Percentiles rank a stretch among this genome's conserved stretches.
Conservation (phyloP, 192 early-diverging fungal genomes). For the Thamnidium elegans region DNA sequence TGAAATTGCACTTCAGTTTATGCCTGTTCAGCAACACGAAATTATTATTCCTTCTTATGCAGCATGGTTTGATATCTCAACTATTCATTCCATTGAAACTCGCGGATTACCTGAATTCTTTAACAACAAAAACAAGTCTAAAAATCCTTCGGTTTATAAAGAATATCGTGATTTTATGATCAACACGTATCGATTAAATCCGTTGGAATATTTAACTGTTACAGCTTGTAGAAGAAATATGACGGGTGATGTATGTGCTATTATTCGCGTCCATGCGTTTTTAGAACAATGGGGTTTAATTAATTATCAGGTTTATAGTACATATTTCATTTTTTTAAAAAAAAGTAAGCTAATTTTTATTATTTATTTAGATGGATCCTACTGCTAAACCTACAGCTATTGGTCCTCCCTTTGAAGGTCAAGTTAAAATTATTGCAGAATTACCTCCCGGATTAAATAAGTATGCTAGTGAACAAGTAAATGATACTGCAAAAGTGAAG, state of each 20-base stretch:
- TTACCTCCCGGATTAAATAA: constrained; percentile 65
- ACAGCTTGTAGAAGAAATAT: constrained; percentile 96
- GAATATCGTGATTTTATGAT: constrained; percentile 98
- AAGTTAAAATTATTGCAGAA: constrained; percentile 88
- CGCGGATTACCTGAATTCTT: constrained; percentile 95
- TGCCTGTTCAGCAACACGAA: constrained; percentile 70
- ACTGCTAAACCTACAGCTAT: constrained; percentile 82
- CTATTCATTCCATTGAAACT: constrained; percentile 83
- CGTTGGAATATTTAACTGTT: constrained; percentile 93
- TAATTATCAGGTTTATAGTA: constrained; percentile 97
- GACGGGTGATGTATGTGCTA: constrained; percentile 97
- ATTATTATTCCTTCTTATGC: constrained; percentile 88
- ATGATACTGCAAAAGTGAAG: background rate
- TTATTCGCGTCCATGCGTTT: constrained; percentile 97
- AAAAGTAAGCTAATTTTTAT: background rate
- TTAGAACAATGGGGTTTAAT: constrained; percentile 99
- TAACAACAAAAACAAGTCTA: constrained; percentile 88
- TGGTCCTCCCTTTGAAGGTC: constrained; percentile 88
- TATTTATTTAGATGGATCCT: constrained; percentile 74
- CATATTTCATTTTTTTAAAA: constrained; percentile 92
- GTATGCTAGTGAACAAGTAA: background rate
- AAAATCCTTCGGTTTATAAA: constrained; percentile 90
- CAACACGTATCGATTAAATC: constrained; percentile 94
- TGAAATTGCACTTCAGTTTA: constrained; percentile 60
- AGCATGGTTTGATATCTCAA: constrained; percentile 86